Evolutionary conservation across 768 basidiomycete species (phyloP).

Genomic region (Cantharellus cinnabarinus): DNA sequence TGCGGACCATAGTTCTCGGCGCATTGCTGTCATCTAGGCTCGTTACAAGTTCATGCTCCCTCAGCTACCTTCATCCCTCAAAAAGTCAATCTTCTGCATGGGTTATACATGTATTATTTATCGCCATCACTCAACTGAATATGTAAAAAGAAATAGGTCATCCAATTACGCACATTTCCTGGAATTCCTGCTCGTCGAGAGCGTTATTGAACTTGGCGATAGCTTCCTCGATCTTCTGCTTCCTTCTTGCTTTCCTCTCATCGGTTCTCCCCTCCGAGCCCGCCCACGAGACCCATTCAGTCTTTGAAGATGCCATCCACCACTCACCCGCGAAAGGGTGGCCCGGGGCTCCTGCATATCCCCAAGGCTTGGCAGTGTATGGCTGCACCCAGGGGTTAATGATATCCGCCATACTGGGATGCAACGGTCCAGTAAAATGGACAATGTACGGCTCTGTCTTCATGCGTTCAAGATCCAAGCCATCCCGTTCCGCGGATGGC

Average conservation of each 20-base stretch:
- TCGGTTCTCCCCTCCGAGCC: not conserved
- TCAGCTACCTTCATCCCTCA: too few species aligned
- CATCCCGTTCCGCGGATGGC: conserved; percentile 18
- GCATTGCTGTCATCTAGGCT: too few species aligned
- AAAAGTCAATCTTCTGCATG: too few species aligned
- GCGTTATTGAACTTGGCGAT: not conserved
- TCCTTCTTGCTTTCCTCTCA: not conserved
- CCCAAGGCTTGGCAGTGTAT: conserved; percentile 32
- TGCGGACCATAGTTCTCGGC: too few species aligned
- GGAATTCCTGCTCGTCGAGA: not conserved
- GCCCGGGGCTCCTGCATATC: conserved; percentile 30
- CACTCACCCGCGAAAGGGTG: conserved; percentile 30
- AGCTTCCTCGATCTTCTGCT: not conserved
- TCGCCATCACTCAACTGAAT: too few species aligned
- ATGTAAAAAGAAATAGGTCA: too few species aligned
- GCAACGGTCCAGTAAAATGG: conserved; percentile 37
- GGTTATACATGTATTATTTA: too few species aligned
- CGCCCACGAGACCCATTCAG: conserved; percentile 20
- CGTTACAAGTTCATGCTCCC: too few species aligned
- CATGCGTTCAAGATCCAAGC: conserved; percentile 19
- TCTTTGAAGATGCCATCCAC: conserved; percentile 25
- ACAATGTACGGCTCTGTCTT: conserved; percentile 23
- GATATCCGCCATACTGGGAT: conserved; percentile 25
- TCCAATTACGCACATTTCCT: not conserved
- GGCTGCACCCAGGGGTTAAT: conserved; percentile 25